Conservation (phyloP, 371 early-diverging fungal genomes). For the Mortierella sp. region DNA sequence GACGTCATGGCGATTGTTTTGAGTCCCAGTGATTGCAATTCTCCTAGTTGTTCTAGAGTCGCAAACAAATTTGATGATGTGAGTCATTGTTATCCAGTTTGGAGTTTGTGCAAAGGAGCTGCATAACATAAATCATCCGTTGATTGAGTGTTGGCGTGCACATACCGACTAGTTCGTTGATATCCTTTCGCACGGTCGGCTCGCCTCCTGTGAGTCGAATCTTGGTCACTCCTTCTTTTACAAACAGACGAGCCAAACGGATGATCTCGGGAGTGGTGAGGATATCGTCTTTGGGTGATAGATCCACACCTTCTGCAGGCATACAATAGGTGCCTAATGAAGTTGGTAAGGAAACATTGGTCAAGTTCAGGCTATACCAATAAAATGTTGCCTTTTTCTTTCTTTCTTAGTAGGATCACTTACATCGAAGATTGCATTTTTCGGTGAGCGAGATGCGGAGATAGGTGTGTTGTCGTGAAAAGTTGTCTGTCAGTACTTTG, state of each 20-base stretch:
- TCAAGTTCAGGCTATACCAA: background rate
- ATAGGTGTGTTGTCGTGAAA: conserved; percentile 90
- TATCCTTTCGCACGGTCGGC: conserved; percentile 94
- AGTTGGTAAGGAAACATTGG: background rate
- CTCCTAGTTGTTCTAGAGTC: conserved; percentile 71
- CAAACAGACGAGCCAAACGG: conserved; percentile 85
- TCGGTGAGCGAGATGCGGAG: conserved; percentile 95
- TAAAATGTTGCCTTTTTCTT: background rate
- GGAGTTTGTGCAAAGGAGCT: background rate
- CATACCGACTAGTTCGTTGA: conserved; percentile 83
- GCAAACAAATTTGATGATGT: background rate
- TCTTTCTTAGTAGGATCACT: conserved; percentile 7
- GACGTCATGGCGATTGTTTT: conserved; percentile 91
- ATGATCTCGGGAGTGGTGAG: conserved; percentile 87
- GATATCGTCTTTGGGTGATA: conserved; percentile 78
- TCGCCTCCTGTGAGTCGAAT: conserved; percentile 97
- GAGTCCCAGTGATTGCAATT: conserved; percentile 78
- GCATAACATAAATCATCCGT: no score
- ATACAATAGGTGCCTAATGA: conserved; percentile 92
- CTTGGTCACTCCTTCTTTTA: conserved; percentile 89
- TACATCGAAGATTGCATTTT: conserved; percentile 94
- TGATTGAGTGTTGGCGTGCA: background rate
- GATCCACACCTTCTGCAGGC: conserved; percentile 91
- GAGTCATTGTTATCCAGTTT: conserved; percentile 13
- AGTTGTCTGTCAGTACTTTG: conserved; percentile 73